Evolutionary conservation across 768 basidiomycete genomes (phyloP), one percentile per base, ranked within the genome.

Genomic region (Russula brevipes): DNA sequence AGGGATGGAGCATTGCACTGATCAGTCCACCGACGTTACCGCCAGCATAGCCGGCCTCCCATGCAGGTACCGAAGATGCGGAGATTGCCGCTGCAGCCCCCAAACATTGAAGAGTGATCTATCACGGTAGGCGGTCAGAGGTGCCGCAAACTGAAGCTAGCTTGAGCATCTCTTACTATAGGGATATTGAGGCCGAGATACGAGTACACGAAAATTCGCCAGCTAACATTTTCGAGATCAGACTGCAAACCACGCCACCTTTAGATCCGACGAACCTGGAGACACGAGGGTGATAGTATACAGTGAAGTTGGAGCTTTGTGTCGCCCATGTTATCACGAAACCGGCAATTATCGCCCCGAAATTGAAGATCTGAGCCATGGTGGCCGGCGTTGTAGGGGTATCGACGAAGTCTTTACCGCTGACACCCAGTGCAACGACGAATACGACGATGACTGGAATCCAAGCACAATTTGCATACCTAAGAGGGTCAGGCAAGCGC

Each of bases 401-500:
- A 54, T 77, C 80, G n/a, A 74, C 74, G 10, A 94, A 76, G 66
- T 91, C 78, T 65, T 89, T 86, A 0, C 85, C 89, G 0, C 89
- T 84, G n/a, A 90, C 77, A 3, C 87, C 90, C 14, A 88, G 74
- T 4, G 83, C 84, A 56, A 93, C 81, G 41, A 91, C 65, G 71
- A 86, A 91, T 7, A 85, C 82, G 55, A 93, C 74, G 24, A 90
- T 69, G 16, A 90, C 82, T 0, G 91, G 91, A 16, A 91, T 78
- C 89, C 91, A 92, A 1, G 86, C 76, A 2, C 87, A 62, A 9
- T 84, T 80, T 68, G 91, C 89, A 68, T 89, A 93, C 86, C 88
- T 78, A 77, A 59, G 41, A 36, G 31, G 59, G 17, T 16, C 2
- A 50, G 16, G 12, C 2, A 50, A 12, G 46, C 7, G 52, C 49